phyloP scores from a whole-genome alignment of 2,329 filamentous ascomycete species.

The Berkeleyomyces rouxiae region DNA sequence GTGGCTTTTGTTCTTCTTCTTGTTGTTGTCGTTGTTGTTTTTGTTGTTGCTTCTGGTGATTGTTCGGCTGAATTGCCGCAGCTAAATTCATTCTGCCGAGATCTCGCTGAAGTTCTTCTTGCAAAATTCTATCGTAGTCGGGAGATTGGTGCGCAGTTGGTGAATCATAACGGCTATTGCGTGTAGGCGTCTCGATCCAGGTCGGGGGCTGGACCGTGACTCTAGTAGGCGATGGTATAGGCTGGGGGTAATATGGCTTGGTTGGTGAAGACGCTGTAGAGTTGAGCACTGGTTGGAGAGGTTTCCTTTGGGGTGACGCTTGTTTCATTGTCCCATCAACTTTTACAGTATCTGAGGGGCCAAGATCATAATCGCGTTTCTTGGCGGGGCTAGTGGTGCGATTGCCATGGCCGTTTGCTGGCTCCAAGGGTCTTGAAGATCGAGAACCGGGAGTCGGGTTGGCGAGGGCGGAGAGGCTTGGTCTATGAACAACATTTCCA shows the following conservation, averaged over 20 bases:
- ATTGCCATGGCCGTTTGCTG: constrained; percentile 21
- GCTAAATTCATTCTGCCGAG: constrained; percentile 40
- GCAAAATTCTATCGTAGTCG: constrained; percentile 44
- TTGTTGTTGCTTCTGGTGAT: neutral
- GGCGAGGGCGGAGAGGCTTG: constrained; percentile 54
- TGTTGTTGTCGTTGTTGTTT: constrained; percentile 12
- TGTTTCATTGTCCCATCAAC: constrained; percentile 35
- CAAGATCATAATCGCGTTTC: constrained; percentile 27
- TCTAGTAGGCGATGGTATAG: constrained; percentile 36
- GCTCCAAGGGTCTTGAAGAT: constrained; percentile 35
- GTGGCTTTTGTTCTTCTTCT: constrained; percentile 2
- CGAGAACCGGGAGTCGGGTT: constrained; percentile 68
- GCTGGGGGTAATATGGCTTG: neutral
- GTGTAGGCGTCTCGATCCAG: constrained; percentile 11
- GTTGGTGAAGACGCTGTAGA: constrained; percentile 1
- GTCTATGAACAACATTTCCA: constrained; percentile 37
- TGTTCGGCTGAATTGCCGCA: constrained; percentile 19
- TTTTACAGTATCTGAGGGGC: constrained; percentile 38
- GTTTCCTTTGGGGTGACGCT: constrained; percentile 43
- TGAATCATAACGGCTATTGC: neutral
- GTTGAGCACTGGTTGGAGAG: constrained; percentile 22
- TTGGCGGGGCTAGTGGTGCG: constrained; percentile 37
- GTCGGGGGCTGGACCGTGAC: constrained; percentile 36
- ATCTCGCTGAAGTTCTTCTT: constrained; percentile 47
- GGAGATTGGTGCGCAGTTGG: constrained; percentile 26